Evolutionary conservation across 306 rosid species (phyloP), one percentile per base, ranked within the genome.

Genomic region (Cicer arietinum): DNA sequence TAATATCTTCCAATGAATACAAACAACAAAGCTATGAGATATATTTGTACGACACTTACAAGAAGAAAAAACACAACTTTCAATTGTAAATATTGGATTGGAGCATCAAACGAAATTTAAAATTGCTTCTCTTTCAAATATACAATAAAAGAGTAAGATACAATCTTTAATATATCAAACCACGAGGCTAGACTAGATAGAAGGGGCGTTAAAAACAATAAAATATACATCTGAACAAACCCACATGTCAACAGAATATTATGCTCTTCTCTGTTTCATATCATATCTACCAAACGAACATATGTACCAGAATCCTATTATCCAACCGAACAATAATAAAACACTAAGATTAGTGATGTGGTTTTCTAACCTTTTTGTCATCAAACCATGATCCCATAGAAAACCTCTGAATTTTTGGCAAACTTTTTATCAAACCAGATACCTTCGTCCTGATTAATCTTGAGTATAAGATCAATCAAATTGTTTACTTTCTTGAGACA

Each of bases 361-460:
- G n/a, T 59, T 53, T 30, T 47, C 82, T 78, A 25, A 75, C 77
- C 77, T 75, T 8, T 2, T 61, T 53, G 10, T 9, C 2, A 0
- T 8, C 11, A 10, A 37, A 20, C 1, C 0, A 51, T 51, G 22
- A 14, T n/a, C 5, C 52, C 37, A 75, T 57, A 17, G 1, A 1
- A 48, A 80, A 59, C 10, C 17, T 43, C 56, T 62, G 7, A 53
- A 75, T 13, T 12, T 62, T 17, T 1, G 16, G 41, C 54, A 53
- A 43, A 30, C 37, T 13, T 59, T 80, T 30, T 7, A 51, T n/a
- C 14, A 81, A 6, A 75, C 71, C 12, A 50, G 47, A 43, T 20
- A 11, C 17, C 30, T 16, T 5, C 16, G 50, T 8, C 9, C 35
- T 25, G 35, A 25, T 25, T 25, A 25, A 25, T 25, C 4, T 25